Evolutionary conservation across 495 filamentous ascomycete genomes (phyloP).

Genomic region (Trypethelium eluteriae): DNA sequence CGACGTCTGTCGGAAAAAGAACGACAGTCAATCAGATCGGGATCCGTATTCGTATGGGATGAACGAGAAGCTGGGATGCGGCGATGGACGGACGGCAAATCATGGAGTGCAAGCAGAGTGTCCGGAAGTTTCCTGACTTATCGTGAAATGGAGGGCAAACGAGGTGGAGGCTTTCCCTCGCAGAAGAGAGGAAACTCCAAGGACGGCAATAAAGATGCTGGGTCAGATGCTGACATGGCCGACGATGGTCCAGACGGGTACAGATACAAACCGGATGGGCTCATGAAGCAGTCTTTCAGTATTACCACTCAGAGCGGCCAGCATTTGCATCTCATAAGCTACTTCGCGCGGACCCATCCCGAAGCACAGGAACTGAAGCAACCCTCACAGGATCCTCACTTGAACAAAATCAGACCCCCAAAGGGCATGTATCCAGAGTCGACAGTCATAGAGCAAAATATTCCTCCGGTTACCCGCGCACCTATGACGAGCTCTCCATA

Average conservation of each 20-base stretch:
- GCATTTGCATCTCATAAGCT: conserved; percentile 94
- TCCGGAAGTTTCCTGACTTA: conserved; percentile 98
- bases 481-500: conserved; percentile 54
- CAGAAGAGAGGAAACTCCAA: conserved; percentile 29
- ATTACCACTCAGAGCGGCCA: conserved; percentile 86
- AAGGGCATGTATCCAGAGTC: conserved; percentile 97
- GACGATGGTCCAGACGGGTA: conserved; percentile 93
- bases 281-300: conserved; percentile 99
- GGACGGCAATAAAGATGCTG: conserved; percentile 48
- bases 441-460: conserved; percentile 76
- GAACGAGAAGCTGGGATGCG: conserved; percentile 97
- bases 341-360: conserved; percentile 73
- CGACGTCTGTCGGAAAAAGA: conserved; percentile 93
- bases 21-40: conserved; percentile 84
- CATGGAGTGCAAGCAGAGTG: conserved; percentile 95
- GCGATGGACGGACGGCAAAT: conserved; percentile 97
- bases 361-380: conserved; percentile 60
- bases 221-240: conserved; percentile 69
- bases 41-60: conserved; percentile 98
- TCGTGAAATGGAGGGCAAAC: conserved; percentile 96
- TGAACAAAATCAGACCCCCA: conserved; percentile 73
- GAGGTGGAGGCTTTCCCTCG: conserved; percentile 51
- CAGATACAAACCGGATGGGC: conserved; percentile 89
- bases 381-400: conserved; percentile 68
- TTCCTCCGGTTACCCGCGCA: conserved; percentile 55